Evolutionary conservation across 352 stramenopile genomes (phyloP), one percentile per base, ranked within the genome.

Genomic region (Peronosclerospora sorghi): DNA sequence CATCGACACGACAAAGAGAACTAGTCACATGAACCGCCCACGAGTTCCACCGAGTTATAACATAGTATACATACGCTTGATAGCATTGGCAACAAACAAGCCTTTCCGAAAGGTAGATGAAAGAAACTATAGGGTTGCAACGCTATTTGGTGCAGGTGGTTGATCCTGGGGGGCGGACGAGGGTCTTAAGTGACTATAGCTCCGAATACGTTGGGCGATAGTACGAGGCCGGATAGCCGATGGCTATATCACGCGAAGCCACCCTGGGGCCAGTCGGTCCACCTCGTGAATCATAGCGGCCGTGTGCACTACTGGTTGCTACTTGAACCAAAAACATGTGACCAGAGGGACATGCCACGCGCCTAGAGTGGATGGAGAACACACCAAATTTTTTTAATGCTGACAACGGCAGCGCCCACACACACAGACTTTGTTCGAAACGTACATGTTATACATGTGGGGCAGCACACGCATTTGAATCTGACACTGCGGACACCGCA

Each of bases 371-470:
- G 1, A 14, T 21, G 42, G 6, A 40, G 36, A 19, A 34, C 13
- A 39, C 12, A 42, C 9, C 54, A 41, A 18, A 14, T 56, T 41
- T 59, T 32, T 20, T 18, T 3, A 10, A 4, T 9, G 4, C 2
- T n/a, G 9, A 15, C 28, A 34, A 13, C 4, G 28, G 15, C 28
- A 15, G 28, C 9, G 13, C 15, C 28, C 4, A 34, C 28, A 2
- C 9, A 34, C 28, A 10, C 28, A 24, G n/a, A n/a, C n/a, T n/a
- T n/a, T n/a, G n/a, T n/a, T n/a, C n/a, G n/a, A n/a, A n/a, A 71
- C 72, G 27, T 77, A 89, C 78, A 91, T 86, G 69, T 91, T 91
- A 54, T 89, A 91, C 79, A 91, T 91, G 51, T 91, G 73, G 5
- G 79, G 79, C 1, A 91, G 64, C 35, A 91, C 79, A 14, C 79